Base-by-base conservation (phyloP, 164 flowering plant genomes). In the Liriodendron chinense region DNA sequence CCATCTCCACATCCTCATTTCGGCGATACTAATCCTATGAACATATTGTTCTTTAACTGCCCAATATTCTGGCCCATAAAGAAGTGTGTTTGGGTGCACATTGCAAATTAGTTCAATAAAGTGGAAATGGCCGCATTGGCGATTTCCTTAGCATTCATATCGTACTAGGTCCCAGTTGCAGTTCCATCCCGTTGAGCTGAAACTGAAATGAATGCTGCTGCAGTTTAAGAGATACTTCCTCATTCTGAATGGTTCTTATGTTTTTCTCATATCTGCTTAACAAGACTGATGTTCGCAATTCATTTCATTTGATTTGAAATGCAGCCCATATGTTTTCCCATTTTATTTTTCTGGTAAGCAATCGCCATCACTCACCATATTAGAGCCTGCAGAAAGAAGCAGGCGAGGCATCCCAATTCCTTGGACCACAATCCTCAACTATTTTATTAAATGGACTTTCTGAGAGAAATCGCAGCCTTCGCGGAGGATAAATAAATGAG, bases 381-480 rank as follows among this genome's bases (percentile, higher is more conserved):
- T 71, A 79, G 76, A 24, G 53, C 43, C n/a, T 72, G 65, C 28
- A 69, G 72, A 72, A 66, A 72, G 78, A 48, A 72, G 67, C 72
- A 68, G 76, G 68, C 9, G 56, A 43, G 65, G 71, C 73, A 61
- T 49, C 56, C 25, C 18, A 56, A 69, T 71, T 70, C 73, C 23
- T 67, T 7, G 10, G 53, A 47, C 61, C 21, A n/a, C 69, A 67
- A 61, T 47, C 61, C 62, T 62, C 68, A 9, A 62, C 59, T 69
- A 69, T 75, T 75, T n/a, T 69, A 61, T 69, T 24, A 57, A 69
- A 75, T 61, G 72, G 61, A 24, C 47, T 67, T 57, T 68, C 53
- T 75, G 68, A 57, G 67, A 68, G 64, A 67, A 25, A 68, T 59
- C 43, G 68, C 72, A 68, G 50, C 77, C 77, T 75, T 75, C 77